phyloP scores from a whole-genome alignment of 192 early-diverging fungal genomes.

The Coemansia sp. region DNA sequence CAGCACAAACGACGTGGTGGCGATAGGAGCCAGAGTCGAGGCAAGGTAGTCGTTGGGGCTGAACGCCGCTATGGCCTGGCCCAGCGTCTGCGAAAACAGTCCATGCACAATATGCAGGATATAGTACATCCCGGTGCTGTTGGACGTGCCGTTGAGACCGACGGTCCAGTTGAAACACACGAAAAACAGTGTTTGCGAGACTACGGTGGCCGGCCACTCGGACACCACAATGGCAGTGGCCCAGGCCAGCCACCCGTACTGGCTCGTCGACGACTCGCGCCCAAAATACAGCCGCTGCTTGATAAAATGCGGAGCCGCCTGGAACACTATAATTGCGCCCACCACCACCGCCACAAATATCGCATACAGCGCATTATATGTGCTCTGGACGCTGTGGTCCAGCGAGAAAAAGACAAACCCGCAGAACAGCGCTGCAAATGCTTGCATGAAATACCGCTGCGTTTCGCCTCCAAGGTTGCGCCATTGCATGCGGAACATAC shows the following conservation, averaged over 20 bases:
- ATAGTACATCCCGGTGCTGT: conserved; percentile 61
- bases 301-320: conserved; percentile 64
- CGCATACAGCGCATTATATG: conserved; percentile 61
- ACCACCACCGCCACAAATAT: conserved; percentile 54
- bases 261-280: conserved; percentile 63
- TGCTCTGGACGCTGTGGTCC: conserved; percentile 49
- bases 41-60: conserved; percentile 58
- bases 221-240: conserved; percentile 59
- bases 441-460: conserved; percentile 58
- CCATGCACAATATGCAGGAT: conserved; percentile 55
- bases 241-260: conserved; percentile 67
- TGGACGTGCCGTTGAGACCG: conserved; percentile 49
- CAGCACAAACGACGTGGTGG: conserved; percentile 57
- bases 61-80: conserved; percentile 61
- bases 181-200: conserved; percentile 58
- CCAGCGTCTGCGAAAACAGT: conserved; percentile 57
- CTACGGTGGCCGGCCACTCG: conserved; percentile 63
- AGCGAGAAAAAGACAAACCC: conserved; percentile 72
- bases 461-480: conserved; percentile 68
- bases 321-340: conserved; percentile 59
- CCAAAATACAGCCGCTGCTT: conserved; percentile 59
- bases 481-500: conserved; percentile 70
- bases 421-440: conserved; percentile 60
- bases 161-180: conserved; percentile 63
- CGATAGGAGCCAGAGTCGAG: conserved; percentile 62